Conservation (phyloP, 2,329 filamentous ascomycete genomes). For the Coniella lustricola region DNA sequence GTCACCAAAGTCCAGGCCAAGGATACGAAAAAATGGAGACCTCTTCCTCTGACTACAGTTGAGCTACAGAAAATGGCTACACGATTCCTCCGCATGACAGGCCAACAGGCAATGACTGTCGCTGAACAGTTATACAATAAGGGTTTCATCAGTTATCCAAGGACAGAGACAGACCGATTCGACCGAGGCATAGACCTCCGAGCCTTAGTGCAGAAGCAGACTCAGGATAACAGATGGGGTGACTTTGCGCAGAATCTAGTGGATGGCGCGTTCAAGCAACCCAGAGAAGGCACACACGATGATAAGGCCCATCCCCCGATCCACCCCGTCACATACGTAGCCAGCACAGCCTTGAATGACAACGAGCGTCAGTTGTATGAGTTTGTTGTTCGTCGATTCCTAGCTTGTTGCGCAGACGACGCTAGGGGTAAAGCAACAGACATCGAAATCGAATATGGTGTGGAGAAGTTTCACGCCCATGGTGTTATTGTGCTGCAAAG, state of each 20-base stretch:
- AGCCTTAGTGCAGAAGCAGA: slow-evolving; percentile 76
- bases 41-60: slow-evolving; percentile 87
- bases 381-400: slow-evolving; percentile 83
- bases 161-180: slow-evolving; percentile 95
- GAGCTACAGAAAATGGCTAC: slow-evolving; percentile 96
- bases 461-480: slow-evolving; percentile 73
- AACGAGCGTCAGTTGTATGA: slow-evolving; percentile 79
- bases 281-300: slow-evolving; percentile 78
- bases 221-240: slow-evolving; percentile 70
- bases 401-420: slow-evolving; percentile 93
- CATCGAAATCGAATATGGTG: slow-evolving; percentile 75
- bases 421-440: slow-evolving; percentile 81
- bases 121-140: slow-evolving; percentile 87
- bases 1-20: slow-evolving; percentile 85
- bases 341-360: slow-evolving; percentile 53
- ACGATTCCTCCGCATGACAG: slow-evolving; percentile 80
- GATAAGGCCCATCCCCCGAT: slow-evolving; percentile 97
- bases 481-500: slow-evolving; percentile 79
- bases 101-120: slow-evolving; percentile 80
- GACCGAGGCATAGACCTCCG: slow-evolving; percentile 82
- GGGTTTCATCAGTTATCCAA: slow-evolving; percentile 94
- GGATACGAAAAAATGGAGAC: slow-evolving; percentile 89
- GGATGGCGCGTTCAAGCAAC: slow-evolving; percentile 71
- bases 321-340: slow-evolving; percentile 84
- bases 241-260: slow-evolving; percentile 68